Evolutionary conservation across 106 monocot genomes (phyloP).

Genomic region (Acorus gramineus): DNA sequence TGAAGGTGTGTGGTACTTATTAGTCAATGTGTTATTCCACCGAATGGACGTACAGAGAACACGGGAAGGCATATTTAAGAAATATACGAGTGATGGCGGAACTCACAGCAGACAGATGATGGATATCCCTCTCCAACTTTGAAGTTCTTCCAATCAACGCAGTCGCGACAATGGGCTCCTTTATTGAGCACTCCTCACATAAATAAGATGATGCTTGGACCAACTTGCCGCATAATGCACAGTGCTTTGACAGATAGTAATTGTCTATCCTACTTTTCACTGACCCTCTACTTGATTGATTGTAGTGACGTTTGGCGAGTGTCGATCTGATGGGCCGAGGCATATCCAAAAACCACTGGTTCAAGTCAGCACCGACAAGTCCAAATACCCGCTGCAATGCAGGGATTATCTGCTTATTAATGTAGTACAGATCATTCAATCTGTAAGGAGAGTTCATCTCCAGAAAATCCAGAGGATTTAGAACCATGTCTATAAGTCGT

Average conservation of each 20-base stretch:
- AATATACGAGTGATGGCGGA: neutral
- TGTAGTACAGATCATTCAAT: slow-evolving; percentile 80
- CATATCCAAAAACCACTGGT: slow-evolving; percentile 65
- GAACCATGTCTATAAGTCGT: slow-evolving; percentile 84
- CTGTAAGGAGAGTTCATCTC: slow-evolving; percentile 61
- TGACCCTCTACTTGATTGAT: slow-evolving; percentile 13
- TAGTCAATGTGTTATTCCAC: neutral
- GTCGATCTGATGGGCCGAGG: slow-evolving; percentile 39
- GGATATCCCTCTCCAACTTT: slow-evolving; percentile 64
- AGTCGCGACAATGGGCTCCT: slow-evolving; percentile 36
- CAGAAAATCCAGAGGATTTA: slow-evolving; percentile 56
- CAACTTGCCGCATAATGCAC: slow-evolving; percentile 54
- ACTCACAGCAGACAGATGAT: slow-evolving; percentile 70
- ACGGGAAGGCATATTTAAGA: neutral
- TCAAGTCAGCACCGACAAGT: slow-evolving; percentile 68
- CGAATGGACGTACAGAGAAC: neutral
- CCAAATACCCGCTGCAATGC: slow-evolving; percentile 80
- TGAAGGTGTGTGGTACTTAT: neutral
- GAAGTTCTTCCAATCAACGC: slow-evolving; percentile 55
- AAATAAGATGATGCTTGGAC: slow-evolving; percentile 38
- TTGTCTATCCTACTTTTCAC: slow-evolving; percentile 70
- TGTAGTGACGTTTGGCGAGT: slow-evolving; percentile 21
- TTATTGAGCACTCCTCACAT: slow-evolving; percentile 51
- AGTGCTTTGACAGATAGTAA: slow-evolving; percentile 75
- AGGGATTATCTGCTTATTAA: slow-evolving; percentile 91